Evolutionary conservation across 768 basidiomycete species (phyloP).

Genomic region (Phaeotremella skinneri): DNA sequence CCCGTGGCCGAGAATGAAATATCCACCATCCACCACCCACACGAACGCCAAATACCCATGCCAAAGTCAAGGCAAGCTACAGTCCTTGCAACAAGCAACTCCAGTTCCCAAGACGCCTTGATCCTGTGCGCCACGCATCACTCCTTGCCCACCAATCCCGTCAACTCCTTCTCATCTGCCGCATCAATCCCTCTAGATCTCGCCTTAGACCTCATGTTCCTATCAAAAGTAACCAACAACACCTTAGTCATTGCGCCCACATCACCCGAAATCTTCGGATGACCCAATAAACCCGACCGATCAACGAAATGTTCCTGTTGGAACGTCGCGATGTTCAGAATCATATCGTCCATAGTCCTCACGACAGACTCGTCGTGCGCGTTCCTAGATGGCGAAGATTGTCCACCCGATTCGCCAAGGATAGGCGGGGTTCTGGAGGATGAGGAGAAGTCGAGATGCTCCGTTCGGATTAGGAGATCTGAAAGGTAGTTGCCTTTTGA

Average conservation of each 20-base stretch:
- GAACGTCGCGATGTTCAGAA: constrained; percentile 88
- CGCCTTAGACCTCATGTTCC: constrained; percentile 88
- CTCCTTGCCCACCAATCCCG: constrained; percentile 58
- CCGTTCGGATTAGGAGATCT: constrained; percentile 75
- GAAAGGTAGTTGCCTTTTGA: constrained; percentile 89
- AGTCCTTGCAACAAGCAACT: no score
- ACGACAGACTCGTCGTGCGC: constrained; percentile 56
- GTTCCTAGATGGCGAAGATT: neutral
- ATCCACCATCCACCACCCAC: no score
- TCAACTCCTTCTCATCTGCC: constrained; percentile 81
- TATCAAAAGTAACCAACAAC: constrained; percentile 83
- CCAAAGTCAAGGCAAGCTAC: no score
- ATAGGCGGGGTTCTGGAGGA: neutral
- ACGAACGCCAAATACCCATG: no score
- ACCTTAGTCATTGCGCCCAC: constrained; percentile 66
- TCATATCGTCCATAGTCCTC: constrained; percentile 90
- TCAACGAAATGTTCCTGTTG: constrained; percentile 90
- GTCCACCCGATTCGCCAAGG: neutral
- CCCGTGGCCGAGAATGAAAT: no score
- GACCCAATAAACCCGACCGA: constrained; percentile 69
- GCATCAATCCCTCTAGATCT: constrained; percentile 80
- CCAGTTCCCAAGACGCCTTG: no score
- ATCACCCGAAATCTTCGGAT: constrained; percentile 30
- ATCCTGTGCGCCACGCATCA: constrained; percentile 4
- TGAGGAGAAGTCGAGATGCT: constrained; percentile 68